These are phyloP conservation scores for Polytrichum formosum DNA, from an alignment of 225 moss, liverwort and hornwort species.

Conservation along the genomic window DNA sequence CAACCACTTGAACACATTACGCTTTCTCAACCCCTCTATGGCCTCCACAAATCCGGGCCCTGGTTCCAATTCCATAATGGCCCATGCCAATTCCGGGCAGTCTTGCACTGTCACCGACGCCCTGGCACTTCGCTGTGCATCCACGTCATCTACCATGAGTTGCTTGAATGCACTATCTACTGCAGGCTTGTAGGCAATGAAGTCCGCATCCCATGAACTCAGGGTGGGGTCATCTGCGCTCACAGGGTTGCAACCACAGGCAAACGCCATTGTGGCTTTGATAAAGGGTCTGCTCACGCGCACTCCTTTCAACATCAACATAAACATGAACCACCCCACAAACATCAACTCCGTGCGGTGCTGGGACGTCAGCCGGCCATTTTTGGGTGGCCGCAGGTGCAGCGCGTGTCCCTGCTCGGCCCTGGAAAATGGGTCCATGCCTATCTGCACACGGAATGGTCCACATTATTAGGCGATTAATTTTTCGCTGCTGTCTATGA, in stretches of 20 bases:
- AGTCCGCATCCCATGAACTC: not conserved
- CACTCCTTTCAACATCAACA: not conserved
- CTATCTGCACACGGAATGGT: not conserved
- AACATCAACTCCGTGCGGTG: not conserved
- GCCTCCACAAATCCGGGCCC: not conserved
- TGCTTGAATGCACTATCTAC: not conserved
- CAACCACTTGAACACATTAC: not conserved
- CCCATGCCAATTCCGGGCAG: not conserved
- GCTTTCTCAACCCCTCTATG: not conserved
- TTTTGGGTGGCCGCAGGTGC: not conserved
- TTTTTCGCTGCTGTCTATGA: no score
- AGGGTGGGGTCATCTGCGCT: not conserved
- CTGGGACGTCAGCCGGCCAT: no score
- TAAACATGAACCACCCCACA: not conserved
- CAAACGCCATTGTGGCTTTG: not conserved
- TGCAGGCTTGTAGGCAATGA: not conserved
- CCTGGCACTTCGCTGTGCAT: not conserved
- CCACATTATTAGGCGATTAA: not conserved
- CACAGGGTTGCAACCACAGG: not conserved
- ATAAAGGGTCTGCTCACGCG: not conserved
- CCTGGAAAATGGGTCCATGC: not conserved
- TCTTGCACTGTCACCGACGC: not conserved
- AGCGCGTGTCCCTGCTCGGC: not conserved
- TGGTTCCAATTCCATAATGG: not conserved
- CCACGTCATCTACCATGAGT: not conserved